Evolutionary conservation across 805 yeast genomes (phyloP).

Genomic region (Candida pseudoglaebosa): DNA sequence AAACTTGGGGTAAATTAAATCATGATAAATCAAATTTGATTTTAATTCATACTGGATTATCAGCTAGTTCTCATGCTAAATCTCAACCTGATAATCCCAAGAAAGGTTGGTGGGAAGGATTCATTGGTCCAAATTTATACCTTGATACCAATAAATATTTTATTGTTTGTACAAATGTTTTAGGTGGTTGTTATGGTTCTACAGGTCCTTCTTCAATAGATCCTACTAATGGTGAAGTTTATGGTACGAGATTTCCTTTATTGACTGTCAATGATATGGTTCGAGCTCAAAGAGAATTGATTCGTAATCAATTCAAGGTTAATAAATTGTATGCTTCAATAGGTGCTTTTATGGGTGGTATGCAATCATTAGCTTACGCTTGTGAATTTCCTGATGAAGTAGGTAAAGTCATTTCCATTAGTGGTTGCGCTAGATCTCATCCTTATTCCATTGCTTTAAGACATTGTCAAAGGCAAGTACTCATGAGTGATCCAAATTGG

Average conservation of each 20-base stretch:
- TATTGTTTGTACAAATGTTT: constrained; percentile 83
- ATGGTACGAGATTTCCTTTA: constrained; percentile 87
- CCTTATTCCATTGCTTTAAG: constrained; percentile 93
- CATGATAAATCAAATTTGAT: constrained; percentile 64
- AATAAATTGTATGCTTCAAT: constrained; percentile 68
- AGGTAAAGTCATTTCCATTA: constrained; percentile 68
- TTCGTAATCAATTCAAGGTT: constrained; percentile 60
- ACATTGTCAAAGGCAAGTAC: constrained; percentile 86
- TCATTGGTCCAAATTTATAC: constrained; percentile 79
- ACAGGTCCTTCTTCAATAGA: constrained; percentile 86
- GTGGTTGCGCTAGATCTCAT: constrained; percentile 92
- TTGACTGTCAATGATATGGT: constrained; percentile 87
- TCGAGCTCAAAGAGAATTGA: constrained; percentile 74
- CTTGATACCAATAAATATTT: constrained; percentile 80
- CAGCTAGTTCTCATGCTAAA: constrained; percentile 91
- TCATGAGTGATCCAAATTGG: constrained; percentile 96
- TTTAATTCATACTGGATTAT: constrained; percentile 82
- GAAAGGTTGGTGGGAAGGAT: constrained; percentile 95
- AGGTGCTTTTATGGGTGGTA: constrained; percentile 98
- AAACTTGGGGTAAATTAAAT: constrained; percentile 83
- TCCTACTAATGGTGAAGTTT: constrained; percentile 61
- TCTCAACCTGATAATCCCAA: constrained; percentile 66
- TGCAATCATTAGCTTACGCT: constrained; percentile 89
- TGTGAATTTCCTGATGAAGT: constrained; percentile 78
- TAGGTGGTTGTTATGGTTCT: constrained; percentile 94